Percentiles rank a stretch among this genome's conserved stretches.
Evolutionary conservation across 441 rosid genomes (phyloP).

Genomic region (Flueggea neowawraea): DNA sequence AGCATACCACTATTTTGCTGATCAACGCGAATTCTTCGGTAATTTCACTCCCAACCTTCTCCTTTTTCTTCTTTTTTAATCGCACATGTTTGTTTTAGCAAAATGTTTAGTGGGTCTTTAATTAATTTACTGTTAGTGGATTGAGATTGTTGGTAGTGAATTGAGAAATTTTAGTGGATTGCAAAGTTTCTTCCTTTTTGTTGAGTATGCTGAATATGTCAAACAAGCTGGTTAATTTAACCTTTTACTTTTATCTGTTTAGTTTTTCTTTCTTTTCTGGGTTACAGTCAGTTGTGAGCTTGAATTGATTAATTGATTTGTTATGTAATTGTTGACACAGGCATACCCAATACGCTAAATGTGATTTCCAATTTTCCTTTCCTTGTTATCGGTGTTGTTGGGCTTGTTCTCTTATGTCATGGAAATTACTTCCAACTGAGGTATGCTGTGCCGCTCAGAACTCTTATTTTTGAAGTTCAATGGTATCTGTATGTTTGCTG

Average conservation of each 20-base stretch:
- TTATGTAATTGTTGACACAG: slow-evolving; percentile 29
- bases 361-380: slow-evolving; percentile 92
- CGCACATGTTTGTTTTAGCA: neutral
- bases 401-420: slow-evolving; percentile 72
- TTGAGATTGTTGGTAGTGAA: too few relatives aligned
- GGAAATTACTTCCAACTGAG: slow-evolving; percentile 71
- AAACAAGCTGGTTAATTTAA: too few relatives aligned
- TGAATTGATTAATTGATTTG: neutral
- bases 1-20: slow-evolving; percentile 89
- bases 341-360: slow-evolving; percentile 75
- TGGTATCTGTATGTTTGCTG: too few relatives aligned
- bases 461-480: neutral
- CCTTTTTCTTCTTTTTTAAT: neutral
- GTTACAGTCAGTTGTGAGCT: neutral
- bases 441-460: slow-evolving; percentile 16
- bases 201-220: too few relatives aligned
- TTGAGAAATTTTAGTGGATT: too few relatives aligned
- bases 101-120: too few relatives aligned
- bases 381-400: slow-evolving; percentile 76
- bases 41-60: neutral
- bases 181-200: too few relatives aligned
- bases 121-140: too few relatives aligned
- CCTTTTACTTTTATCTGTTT: too few relatives aligned
- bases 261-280: too few relatives aligned
- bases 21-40: slow-evolving; percentile 80